Percentiles rank a stretch among this genome's conserved stretches.
phyloP scores from a whole-genome alignment of 306 rosid species.

The Gleditsia sinensis region DNA sequence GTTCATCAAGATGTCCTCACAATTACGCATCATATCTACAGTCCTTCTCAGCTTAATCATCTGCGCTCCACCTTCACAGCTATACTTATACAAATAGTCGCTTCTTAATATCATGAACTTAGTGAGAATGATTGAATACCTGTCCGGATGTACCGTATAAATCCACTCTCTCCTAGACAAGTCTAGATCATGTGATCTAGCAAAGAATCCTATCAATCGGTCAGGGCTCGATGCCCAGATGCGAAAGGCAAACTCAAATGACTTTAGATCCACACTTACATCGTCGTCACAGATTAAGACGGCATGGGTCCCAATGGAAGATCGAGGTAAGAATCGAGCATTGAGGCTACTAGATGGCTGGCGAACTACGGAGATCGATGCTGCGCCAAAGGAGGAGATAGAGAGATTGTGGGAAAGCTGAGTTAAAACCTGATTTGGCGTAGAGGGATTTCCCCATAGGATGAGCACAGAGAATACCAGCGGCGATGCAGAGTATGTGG shows the following conservation, averaged over 20 bases:
- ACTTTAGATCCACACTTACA: slow-evolving; percentile 58
- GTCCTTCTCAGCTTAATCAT: slow-evolving; percentile 51
- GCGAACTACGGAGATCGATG: slow-evolving; percentile 46
- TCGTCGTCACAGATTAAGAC: slow-evolving; percentile 83
- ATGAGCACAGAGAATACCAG: slow-evolving; percentile 66
- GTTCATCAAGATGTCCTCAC: slow-evolving; percentile 84
- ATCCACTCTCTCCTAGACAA: slow-evolving; percentile 65
- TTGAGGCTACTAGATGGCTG: slow-evolving; percentile 69
- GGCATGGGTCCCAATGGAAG: slow-evolving; percentile 51
- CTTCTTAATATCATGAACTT: slow-evolving; percentile 63
- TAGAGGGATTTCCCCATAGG: slow-evolving; percentile 87
- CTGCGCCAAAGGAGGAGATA: slow-evolving; percentile 32
- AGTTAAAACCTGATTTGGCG: slow-evolving; percentile 40
- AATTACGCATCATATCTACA: slow-evolving; percentile 58
- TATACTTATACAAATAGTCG: slow-evolving; percentile 52
- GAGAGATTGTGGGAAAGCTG: slow-evolving; percentile 56
- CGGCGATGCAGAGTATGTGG: slow-evolving; percentile 60
- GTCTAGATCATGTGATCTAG: slow-evolving; percentile 75
- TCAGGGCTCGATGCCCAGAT: slow-evolving; percentile 54
- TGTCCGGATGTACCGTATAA: slow-evolving; percentile 77
- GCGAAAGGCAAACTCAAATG: slow-evolving; percentile 63
- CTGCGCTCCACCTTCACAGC: slow-evolving; percentile 56
- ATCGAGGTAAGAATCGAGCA: slow-evolving; percentile 65
- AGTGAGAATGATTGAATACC: slow-evolving; percentile 75
- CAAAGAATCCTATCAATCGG: slow-evolving; percentile 66